A percentile compares a stretch with the other conserved stretches of the same genome.
Evolutionary conservation across 805 yeast genomes (phyloP).

Genomic region (Nakazawaea wickerhamii): DNA sequence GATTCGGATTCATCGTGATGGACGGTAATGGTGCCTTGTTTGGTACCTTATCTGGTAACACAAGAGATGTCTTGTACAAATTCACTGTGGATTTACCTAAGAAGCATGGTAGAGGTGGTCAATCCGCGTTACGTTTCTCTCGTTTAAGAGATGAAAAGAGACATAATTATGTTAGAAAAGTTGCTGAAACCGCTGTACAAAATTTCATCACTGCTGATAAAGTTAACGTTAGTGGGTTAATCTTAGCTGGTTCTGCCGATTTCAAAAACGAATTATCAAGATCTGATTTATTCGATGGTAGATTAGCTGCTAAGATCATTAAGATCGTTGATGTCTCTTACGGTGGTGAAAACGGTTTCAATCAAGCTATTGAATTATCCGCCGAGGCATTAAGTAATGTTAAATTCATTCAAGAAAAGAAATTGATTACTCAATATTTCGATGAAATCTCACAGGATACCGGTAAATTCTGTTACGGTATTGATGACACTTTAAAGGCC

Average conservation of each 20-base stretch:
- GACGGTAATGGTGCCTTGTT: slow-evolving; percentile 98
- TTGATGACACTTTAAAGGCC: slow-evolving; percentile 94
- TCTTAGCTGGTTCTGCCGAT: slow-evolving; percentile 98
- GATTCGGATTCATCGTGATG: slow-evolving; percentile 97
- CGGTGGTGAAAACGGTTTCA: slow-evolving; percentile 99
- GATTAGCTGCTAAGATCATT: slow-evolving; percentile 81
- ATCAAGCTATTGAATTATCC: slow-evolving; percentile 96
- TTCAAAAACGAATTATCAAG: slow-evolving; percentile 91
- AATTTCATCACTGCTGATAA: slow-evolving; percentile 93
- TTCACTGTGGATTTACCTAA: slow-evolving; percentile 97
- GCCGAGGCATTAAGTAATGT: slow-evolving; percentile 97
- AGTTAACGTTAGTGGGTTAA: slow-evolving; percentile 89
- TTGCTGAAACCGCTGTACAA: slow-evolving; percentile 97
- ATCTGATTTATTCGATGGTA: slow-evolving; percentile 88
- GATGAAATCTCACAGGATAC: slow-evolving; percentile 97
- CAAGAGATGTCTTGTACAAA: slow-evolving; percentile 92
- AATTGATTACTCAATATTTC: slow-evolving; percentile 83
- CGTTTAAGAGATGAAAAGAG: slow-evolving; percentile 99
- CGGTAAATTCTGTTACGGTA: slow-evolving; percentile 96
- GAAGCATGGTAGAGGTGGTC: slow-evolving; percentile 99
- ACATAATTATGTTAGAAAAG: slow-evolving; percentile 97
- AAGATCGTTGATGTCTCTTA: slow-evolving; percentile 95
- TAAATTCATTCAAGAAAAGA: slow-evolving; percentile 97
- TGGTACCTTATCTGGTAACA: slow-evolving; percentile 94
- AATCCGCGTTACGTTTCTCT: slow-evolving; percentile 97